These are phyloP conservation scores for Prunella vulgaris DNA, from an alignment of 257 asterid genomes.

Conservation along the genomic window DNA sequence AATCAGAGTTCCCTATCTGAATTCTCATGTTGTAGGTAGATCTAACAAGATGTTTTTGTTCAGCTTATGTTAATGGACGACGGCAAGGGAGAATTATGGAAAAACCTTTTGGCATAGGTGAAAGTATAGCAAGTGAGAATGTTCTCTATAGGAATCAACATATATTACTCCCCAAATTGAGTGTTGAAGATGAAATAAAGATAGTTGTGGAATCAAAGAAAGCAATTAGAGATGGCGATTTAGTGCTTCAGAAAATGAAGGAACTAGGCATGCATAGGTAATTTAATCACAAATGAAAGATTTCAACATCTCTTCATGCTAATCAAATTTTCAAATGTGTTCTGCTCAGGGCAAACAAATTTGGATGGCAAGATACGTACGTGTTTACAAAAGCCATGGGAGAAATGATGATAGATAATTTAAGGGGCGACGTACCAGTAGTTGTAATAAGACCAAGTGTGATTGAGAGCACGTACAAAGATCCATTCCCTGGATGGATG, in stretches of 20 bases:
- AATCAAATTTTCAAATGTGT: neutral
- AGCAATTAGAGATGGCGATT: slow-evolving; percentile 35
- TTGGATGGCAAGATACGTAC: slow-evolving; percentile 98
- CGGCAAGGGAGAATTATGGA: slow-evolving; percentile 86
- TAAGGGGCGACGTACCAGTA: slow-evolving; percentile 76
- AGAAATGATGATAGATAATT: slow-evolving; percentile 87
- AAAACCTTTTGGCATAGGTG: slow-evolving; percentile 64
- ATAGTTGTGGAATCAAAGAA: slow-evolving; percentile 60
- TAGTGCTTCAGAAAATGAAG: slow-evolving; percentile 60
- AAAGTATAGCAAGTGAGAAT: slow-evolving; percentile 59
- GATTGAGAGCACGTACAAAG: slow-evolving; percentile 89
- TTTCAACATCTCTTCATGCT: neutral
- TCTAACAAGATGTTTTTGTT: slow-evolving; percentile 3
- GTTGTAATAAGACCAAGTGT: slow-evolving; percentile 91
- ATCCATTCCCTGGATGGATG: slow-evolving; percentile 99
- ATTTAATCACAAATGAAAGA: neutral
- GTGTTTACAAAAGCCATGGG: slow-evolving; percentile 99
- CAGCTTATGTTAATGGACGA: slow-evolving; percentile 96
- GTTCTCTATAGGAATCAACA: slow-evolving; percentile 31
- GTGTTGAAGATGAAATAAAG: slow-evolving; percentile 77
- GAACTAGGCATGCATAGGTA: slow-evolving; percentile 82
- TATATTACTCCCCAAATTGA: too few relatives aligned
- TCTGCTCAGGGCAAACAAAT: slow-evolving; percentile 71
- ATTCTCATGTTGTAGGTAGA: slow-evolving; percentile 2
- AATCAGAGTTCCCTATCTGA: neutral